These are phyloP conservation scores for Dinochytrium kinnereticum DNA, from an alignment of 371 early-diverging fungal genomes.

Conservation along the genomic window DNA sequence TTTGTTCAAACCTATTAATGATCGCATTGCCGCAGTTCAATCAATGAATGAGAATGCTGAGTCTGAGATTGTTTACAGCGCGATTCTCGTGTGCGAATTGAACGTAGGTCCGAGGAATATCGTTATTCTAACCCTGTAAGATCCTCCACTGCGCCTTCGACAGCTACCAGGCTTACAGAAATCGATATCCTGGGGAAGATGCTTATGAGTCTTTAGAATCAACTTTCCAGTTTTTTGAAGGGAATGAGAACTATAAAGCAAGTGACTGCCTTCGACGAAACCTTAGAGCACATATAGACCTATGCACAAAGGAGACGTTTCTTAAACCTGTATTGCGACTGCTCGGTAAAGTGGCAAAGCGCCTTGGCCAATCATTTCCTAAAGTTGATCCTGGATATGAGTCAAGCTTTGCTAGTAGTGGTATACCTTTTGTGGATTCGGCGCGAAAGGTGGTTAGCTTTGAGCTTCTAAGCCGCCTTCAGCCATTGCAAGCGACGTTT, in stretches of 20 bases:
- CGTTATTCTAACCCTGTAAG: too few species aligned
- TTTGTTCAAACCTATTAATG: background rate
- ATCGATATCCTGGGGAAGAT: too few species aligned
- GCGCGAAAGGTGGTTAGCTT: slow-evolving; percentile 10
- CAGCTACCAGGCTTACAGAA: too few species aligned
- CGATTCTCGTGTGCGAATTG: background rate
- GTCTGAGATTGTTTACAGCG: background rate
- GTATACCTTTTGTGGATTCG: slow-evolving; percentile 32
- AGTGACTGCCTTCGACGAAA: background rate
- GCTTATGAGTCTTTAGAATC: too few species aligned
- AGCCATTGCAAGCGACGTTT: too few species aligned
- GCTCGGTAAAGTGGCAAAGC: slow-evolving; percentile 24
- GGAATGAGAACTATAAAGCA: background rate
- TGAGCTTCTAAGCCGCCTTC: too few species aligned
- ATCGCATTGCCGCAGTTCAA: background rate
- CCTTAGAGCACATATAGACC: background rate
- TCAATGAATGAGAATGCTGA: background rate
- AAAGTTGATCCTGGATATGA: background rate
- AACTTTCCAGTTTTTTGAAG: background rate
- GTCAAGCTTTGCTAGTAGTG: slow-evolving; percentile 3
- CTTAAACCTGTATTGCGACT: slow-evolving; percentile 33
- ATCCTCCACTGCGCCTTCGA: too few species aligned
- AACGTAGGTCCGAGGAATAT: too few species aligned
- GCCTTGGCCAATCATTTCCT: slow-evolving; percentile 2
- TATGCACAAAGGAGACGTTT: slow-evolving; percentile 25